Evolutionary conservation across 164 flowering plant species (phyloP).

Genomic region (Akebia trifoliata): DNA sequence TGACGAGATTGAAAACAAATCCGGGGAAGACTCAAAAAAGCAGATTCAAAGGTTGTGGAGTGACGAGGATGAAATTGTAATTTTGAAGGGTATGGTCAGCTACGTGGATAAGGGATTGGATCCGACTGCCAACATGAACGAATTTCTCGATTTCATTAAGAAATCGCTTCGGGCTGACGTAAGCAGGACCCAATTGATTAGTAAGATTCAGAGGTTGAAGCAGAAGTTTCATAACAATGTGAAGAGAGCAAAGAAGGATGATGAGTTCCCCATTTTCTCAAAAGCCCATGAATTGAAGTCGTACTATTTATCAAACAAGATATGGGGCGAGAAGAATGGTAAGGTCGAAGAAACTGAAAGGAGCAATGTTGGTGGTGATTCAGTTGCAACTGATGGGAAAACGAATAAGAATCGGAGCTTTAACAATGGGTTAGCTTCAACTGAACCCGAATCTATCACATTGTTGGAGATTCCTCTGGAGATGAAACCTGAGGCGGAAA

Average conservation of each 20-base stretch:
- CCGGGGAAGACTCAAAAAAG: constrained; percentile 8
- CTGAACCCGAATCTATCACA: neutral
- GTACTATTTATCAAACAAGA: constrained; percentile 35
- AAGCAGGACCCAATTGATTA: constrained; percentile 26
- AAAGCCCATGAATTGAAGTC: constrained; percentile 33
- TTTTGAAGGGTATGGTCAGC: constrained; percentile 38
- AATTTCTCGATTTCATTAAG: constrained; percentile 32
- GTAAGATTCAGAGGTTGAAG: constrained; percentile 41
- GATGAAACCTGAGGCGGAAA: neutral
- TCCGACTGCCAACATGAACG: constrained; percentile 24
- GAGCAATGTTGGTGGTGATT: constrained; percentile 6
- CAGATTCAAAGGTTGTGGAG: constrained; percentile 31
- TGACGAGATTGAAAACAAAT: constrained; percentile 10
- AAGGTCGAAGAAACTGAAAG: constrained; percentile 2
- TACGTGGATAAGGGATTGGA: constrained; percentile 23
- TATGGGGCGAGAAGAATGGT: constrained; percentile 33
- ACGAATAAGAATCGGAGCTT: neutral
- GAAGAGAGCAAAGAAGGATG: constrained; percentile 20
- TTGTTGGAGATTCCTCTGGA: neutral
- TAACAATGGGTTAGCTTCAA: neutral
- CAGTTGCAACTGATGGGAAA: constrained; percentile 3
- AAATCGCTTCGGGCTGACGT: constrained; percentile 21
- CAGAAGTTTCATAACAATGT: constrained; percentile 30
- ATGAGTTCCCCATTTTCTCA: constrained; percentile 22
- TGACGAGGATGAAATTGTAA: constrained; percentile 40